Percentiles rank a stretch among this genome's conserved stretches.
These are phyloP conservation scores for Lobosporangium transversale DNA, from an alignment of 192 early-diverging fungal genomes.

Conservation along the genomic window DNA sequence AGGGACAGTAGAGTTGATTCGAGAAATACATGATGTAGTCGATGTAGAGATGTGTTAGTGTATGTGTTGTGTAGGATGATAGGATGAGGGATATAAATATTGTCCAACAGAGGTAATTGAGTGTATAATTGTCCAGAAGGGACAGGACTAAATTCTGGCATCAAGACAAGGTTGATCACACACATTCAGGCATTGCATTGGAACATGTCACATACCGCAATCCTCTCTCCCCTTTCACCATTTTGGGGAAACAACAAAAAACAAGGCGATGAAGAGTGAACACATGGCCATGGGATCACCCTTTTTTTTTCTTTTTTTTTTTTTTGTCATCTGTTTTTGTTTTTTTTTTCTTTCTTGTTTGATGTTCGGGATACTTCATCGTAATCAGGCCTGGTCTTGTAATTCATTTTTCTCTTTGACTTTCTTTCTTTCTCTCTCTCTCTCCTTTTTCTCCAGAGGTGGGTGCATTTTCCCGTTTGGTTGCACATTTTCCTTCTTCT, in stretches of 20 bases:
- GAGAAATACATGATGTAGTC: too few relatives aligned
- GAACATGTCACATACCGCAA: not conserved
- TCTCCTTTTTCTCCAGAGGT: not conserved
- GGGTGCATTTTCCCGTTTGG: not conserved
- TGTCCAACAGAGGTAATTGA: not conserved
- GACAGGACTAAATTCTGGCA: not conserved
- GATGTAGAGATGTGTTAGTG: too few relatives aligned
- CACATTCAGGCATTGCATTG: slow-evolving; percentile 3
- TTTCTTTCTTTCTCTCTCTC: not conserved
- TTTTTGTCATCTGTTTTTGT: too few relatives aligned
- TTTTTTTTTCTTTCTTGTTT: too few relatives aligned
- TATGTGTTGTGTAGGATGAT: too few relatives aligned
- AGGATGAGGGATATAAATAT: not conserved
- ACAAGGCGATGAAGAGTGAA: too few relatives aligned
- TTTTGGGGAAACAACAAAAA: slow-evolving; percentile 3
- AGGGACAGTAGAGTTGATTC: too few relatives aligned
- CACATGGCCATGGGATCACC: slow-evolving; percentile 14
- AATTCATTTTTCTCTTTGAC: not conserved
- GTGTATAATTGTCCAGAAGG: not conserved
- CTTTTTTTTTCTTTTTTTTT: too few relatives aligned
- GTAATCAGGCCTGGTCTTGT: not conserved
- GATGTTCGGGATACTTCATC: not conserved
- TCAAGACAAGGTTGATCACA: not conserved
- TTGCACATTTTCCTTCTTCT: not conserved
- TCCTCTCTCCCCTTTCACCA: not conserved